These are phyloP conservation scores for Chloris gayana DNA, from an alignment of 176 grass and related monocot genomes.

Conservation along the genomic window DNA sequence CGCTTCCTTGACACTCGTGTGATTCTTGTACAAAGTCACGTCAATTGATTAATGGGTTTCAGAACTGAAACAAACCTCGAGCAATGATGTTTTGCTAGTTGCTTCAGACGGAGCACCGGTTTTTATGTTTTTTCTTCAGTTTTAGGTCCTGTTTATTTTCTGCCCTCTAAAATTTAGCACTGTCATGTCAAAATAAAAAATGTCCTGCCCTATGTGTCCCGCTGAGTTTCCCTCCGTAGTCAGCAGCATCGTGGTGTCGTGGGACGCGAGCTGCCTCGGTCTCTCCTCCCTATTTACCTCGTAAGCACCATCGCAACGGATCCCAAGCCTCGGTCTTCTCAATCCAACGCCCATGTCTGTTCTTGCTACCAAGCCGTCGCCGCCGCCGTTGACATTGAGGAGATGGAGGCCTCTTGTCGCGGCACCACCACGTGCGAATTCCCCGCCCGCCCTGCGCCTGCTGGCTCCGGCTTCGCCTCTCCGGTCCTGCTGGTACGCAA, in stretches of 20 bases:
- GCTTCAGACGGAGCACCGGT: too few relatives aligned
- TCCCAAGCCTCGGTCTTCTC: background rate
- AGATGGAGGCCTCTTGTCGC: slow-evolving; percentile 21
- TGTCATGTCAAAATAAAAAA: too few relatives aligned
- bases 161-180: too few relatives aligned
- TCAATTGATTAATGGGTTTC: too few relatives aligned
- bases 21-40: background rate
- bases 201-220: too few relatives aligned
- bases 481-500: background rate
- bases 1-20: background rate
- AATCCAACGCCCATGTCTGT: background rate
- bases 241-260: too few relatives aligned
- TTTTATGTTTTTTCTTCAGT: too few relatives aligned
- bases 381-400: background rate
- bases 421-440: background rate
- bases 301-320: slow-evolving; percentile 19
- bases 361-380: slow-evolving; percentile 1
- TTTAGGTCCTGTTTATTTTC: too few relatives aligned
- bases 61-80: too few relatives aligned
- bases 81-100: too few relatives aligned
- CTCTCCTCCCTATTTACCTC: slow-evolving; percentile 13
- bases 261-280: background rate
- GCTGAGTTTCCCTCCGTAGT: too few relatives aligned
- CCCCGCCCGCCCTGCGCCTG: slow-evolving; percentile 15
- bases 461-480: background rate